Base-by-base conservation (phyloP, 352 stramenopile genomes). In the Pythium aristosporum region DNA sequence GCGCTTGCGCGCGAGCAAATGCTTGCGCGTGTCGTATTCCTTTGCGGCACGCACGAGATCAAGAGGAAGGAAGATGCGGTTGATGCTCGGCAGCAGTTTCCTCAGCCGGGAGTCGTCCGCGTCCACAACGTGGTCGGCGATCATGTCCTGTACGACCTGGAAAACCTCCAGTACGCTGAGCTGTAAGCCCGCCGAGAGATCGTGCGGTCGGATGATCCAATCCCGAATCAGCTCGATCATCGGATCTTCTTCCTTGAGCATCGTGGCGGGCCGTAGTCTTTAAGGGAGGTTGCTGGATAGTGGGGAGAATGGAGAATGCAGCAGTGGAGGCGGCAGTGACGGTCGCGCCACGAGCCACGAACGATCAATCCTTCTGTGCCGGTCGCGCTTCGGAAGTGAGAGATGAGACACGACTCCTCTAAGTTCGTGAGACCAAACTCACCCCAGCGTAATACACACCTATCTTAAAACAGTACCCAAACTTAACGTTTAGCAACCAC, bases 141-240 rank as follows among this genome's bases (percentile, higher is more conserved):
- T 85, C 73, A 94, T 87, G 34, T 91, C 79, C 43, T 87, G 78
- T 52, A 94, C 80, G 64, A 88, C 69, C 47, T 73, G 63, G 66
- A 94, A 92, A 9, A 90, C 81, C 41, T 91, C 65, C 15, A 90
- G 71, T 16, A 88, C 74, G 0, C 81, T 79, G 43, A 89, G 68
- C 51, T 88, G 82, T 42, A 92, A 64, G 34, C 85, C 82, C 13
- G 71, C 72, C 18, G 72, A 73, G 55, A 88, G 72, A 47, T 86
- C 81, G 21, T 87, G 68, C 7, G 81, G 81, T 48, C 80, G 71
- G 72, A 91, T 91, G 75, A 94, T 94, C 81, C 79, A 91, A 73
- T 94, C 82, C 44, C 76, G 85, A 61, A 94, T 85, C 20, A 94
- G 68, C 65, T 94, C 85, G 57, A 94, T 94, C 77, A 94, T 87